phyloP scores from a whole-genome alignment of 148 eudicot genomes.

The Rhododendron ferrugineum region DNA sequence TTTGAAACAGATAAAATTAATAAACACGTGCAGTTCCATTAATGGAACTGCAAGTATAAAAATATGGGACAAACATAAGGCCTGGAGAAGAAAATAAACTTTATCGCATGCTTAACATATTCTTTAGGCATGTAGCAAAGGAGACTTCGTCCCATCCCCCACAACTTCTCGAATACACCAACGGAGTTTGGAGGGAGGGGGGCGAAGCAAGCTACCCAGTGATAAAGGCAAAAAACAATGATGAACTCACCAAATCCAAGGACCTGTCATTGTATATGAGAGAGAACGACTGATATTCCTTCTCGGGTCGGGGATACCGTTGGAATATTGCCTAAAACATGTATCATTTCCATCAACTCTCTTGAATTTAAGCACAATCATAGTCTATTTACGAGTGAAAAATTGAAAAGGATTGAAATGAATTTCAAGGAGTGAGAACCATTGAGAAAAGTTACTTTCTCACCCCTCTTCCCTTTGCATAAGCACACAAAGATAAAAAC shows the following conservation, averaged over 20 bases:
- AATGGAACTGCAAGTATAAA: neutral
- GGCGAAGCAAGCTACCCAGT: neutral
- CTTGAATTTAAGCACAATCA: neutral
- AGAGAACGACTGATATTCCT: slow-evolving; percentile 95
- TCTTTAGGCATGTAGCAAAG: neutral
- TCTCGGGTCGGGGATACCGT: slow-evolving; percentile 94
- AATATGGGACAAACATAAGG: neutral
- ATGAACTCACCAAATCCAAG: slow-evolving; percentile 78
- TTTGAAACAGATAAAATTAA: slow-evolving; percentile 6
- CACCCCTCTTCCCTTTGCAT: neutral
- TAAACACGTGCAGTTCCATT: neutral
- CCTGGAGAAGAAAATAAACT: neutral
- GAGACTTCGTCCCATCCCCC: neutral
- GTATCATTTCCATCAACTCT: slow-evolving; percentile 6
- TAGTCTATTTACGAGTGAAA: neutral
- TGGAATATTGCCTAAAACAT: slow-evolving; percentile 59
- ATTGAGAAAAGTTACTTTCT: neutral
- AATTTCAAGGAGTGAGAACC: neutral
- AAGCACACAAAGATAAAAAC: neutral
- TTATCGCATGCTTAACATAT: neutral
- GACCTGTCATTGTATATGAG: slow-evolving; percentile 78
- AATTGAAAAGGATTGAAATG: neutral
- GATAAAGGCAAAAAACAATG: neutral
- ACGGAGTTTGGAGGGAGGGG: neutral
- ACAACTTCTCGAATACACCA: neutral